phyloP scores from a whole-genome alignment of 2,329 filamentous ascomycete genomes.

The Alternaria metachromatica region DNA sequence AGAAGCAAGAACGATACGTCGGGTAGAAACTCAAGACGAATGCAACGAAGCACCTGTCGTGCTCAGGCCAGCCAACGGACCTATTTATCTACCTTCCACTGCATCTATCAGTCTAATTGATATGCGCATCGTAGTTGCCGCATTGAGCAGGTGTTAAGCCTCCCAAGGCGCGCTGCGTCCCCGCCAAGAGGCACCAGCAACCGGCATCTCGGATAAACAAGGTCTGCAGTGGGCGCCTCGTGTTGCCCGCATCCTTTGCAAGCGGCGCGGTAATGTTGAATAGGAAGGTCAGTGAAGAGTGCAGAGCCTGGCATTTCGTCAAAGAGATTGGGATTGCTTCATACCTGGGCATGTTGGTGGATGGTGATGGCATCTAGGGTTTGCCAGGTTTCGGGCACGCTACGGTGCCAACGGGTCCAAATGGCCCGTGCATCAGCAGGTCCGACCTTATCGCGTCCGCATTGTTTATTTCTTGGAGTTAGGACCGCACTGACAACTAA shows the following conservation, averaged over 20 bases:
- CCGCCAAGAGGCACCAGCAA: slow-evolving; percentile 40
- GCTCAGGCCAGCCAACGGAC: slow-evolving; percentile 2
- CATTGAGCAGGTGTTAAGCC: slow-evolving; percentile 42
- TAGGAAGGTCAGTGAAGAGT: slow-evolving; percentile 27
- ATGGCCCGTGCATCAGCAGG: not conserved
- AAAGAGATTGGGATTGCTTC: not conserved
- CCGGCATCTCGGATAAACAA: slow-evolving; percentile 41
- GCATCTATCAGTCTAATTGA: slow-evolving; percentile 30
- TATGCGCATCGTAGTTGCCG: slow-evolving; percentile 38
- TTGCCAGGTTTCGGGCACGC: not conserved
- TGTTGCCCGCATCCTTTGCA: slow-evolving; percentile 18
- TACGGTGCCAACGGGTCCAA: not conserved
- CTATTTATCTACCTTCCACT: slow-evolving; percentile 30
- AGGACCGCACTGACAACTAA: not conserved
- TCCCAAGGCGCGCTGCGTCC: slow-evolving; percentile 33
- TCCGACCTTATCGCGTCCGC: not conserved
- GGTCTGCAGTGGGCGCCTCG: slow-evolving; percentile 24
- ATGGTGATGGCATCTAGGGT: not conserved
- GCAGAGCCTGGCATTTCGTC: not conserved
- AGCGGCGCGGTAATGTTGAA: slow-evolving; percentile 23
- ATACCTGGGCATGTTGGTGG: not conserved
- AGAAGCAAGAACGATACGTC: slow-evolving; percentile 2
- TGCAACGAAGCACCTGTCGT: slow-evolving; percentile 13
- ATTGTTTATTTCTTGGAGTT: not conserved
- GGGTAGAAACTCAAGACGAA: slow-evolving; percentile 23